Conservation (phyloP, 768 basidiomycete genomes). For the Baorangia bicolor region DNA sequence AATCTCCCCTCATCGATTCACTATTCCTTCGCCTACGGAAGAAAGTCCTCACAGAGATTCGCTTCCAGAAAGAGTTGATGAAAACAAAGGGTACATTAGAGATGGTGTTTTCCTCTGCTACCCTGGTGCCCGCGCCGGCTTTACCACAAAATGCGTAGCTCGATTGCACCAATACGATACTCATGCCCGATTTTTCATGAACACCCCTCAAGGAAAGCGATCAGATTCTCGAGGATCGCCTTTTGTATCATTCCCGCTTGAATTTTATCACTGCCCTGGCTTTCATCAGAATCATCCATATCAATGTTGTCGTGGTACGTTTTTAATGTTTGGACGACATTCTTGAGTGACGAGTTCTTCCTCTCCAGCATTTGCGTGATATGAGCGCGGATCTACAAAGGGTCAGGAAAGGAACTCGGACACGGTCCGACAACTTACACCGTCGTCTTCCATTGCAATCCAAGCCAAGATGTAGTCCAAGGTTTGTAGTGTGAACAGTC, state of each 20-base stretch:
- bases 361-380: slow-evolving; percentile 72
- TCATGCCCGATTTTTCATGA: slow-evolving; percentile 10
- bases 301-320: slow-evolving; percentile 75
- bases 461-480: slow-evolving; percentile 94
- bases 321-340: slow-evolving; percentile 69
- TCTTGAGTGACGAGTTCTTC: slow-evolving; percentile 64
- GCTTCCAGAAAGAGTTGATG: slow-evolving; percentile 83
- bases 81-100: slow-evolving; percentile 85
- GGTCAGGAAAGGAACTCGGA: slow-evolving; percentile 5
- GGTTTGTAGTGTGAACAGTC: slow-evolving; percentile 85
- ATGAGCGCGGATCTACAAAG: slow-evolving; percentile 73
- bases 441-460: slow-evolving; percentile 98
- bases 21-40: slow-evolving; percentile 78
- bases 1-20: slow-evolving; percentile 89
- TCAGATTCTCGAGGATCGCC: slow-evolving; percentile 67
- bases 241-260: slow-evolving; percentile 52
- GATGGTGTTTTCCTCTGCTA: slow-evolving; percentile 76
- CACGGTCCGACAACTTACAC: slow-evolving; percentile 51
- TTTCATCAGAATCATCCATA: slow-evolving; percentile 39
- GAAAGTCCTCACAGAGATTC: slow-evolving; percentile 82
- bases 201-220: slow-evolving; percentile 52
- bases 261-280: slow-evolving; percentile 28
- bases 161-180: slow-evolving; percentile 1
- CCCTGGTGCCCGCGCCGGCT: slow-evolving; percentile 30
- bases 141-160: slow-evolving; percentile 17